These are phyloP conservation scores for Backusella psychrophila DNA, from an alignment of 192 early-diverging fungal species.

Conservation along the genomic window DNA sequence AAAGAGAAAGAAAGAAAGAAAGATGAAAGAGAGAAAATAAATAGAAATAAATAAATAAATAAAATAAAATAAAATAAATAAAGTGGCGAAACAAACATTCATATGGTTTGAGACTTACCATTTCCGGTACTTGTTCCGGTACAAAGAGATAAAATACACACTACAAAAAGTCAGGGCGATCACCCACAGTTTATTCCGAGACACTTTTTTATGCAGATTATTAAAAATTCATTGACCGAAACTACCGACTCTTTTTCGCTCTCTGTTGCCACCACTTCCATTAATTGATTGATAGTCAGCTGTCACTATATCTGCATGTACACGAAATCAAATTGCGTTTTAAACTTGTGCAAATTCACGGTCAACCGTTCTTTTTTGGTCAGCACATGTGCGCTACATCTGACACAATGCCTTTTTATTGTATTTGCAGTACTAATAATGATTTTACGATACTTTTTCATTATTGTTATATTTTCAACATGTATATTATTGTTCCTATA, in stretches of 20 bases:
- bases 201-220: not conserved
- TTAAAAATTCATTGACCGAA: conserved; percentile 5
- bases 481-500: not conserved
- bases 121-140: conserved; percentile 5
- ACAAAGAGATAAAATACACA: not conserved
- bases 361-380: not conserved
- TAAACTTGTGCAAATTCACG: conserved; percentile 1
- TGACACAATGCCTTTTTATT: conserved; percentile 5
- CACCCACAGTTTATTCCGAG: not conserved
- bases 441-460: not conserved
- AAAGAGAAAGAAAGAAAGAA: not conserved
- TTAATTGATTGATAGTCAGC: not conserved
- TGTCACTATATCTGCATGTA: conserved; percentile 1
- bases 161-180: conserved; percentile 1
- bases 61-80: not conserved
- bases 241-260: not conserved
- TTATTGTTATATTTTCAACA: not conserved
- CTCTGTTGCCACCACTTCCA: not conserved
- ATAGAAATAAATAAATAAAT: not conserved
- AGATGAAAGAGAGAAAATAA: not conserved
- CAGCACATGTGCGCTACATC: conserved; percentile 1
- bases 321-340: not conserved
- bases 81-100: conserved; percentile 7
- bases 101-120: conserved; percentile 1
- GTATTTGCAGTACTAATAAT: not conserved